A percentile compares a stretch with the other conserved stretches of the same genome.
phyloP scores from a whole-genome alignment of 2,329 filamentous ascomycete genomes.

The Fusarium albosuccineum region DNA sequence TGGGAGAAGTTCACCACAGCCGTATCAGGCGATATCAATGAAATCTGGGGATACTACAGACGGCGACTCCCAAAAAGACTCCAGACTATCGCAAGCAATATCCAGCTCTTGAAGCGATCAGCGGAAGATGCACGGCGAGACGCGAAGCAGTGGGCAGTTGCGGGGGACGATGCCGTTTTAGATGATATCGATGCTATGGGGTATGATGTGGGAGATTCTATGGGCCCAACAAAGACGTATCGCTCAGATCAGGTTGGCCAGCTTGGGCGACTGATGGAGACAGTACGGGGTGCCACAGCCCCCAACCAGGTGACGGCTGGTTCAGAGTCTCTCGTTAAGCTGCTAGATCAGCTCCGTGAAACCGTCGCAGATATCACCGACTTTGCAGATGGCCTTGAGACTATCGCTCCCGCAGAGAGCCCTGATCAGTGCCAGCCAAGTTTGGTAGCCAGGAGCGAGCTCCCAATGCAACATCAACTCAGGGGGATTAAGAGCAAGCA shows the following conservation, averaged over 20 bases:
- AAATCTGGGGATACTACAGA: not conserved
- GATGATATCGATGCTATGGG: not conserved
- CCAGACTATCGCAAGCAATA: constrained; percentile 2
- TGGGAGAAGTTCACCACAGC: not conserved
- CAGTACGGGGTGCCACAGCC: not conserved
- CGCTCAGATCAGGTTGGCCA: not conserved
- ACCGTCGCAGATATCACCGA: not conserved
- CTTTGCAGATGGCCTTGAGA: not conserved
- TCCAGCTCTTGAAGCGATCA: constrained; percentile 12
- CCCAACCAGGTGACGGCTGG: not conserved
- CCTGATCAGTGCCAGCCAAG: not conserved
- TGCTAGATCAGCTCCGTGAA: not conserved
- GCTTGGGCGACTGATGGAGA: not conserved
- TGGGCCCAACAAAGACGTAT: not conserved
- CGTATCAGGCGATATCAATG: not conserved
- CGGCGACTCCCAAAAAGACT: not conserved
- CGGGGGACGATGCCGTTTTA: not conserved
- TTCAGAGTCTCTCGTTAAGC: not conserved
- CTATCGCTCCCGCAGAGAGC: not conserved
- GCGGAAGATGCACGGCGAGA: constrained; percentile 11
- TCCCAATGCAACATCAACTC: not conserved
- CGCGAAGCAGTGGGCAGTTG: constrained; percentile 3
- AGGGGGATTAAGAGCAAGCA: not conserved
- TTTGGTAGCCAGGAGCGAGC: not conserved
- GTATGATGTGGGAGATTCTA: not conserved